Percentiles rank a stretch among this genome's conserved stretches.
Evolutionary conservation across 768 basidiomycete species (phyloP).

Genomic region (Pulveroboletus ravenelii): DNA sequence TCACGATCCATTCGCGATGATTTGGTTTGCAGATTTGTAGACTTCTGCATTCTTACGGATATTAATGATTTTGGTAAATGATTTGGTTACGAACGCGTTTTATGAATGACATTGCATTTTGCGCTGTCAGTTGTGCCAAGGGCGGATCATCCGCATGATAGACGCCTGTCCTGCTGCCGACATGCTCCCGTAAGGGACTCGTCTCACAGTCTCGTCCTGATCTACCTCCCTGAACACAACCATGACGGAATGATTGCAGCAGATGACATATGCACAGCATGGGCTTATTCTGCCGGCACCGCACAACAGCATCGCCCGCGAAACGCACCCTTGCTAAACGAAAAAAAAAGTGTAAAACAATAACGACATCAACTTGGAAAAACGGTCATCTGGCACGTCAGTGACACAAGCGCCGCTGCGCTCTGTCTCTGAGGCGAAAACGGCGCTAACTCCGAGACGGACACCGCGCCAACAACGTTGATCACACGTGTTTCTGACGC

Average conservation of each 20-base stretch:
- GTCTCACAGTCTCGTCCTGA: constrained; percentile 1
- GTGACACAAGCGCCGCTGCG: too few relatives aligned
- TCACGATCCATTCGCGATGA: constrained; percentile 13
- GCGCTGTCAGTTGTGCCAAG: neutral
- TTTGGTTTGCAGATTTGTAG: constrained; percentile 28
- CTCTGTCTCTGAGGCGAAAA: too few relatives aligned
- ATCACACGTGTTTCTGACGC: constrained; percentile 17
- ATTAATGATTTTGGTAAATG: constrained; percentile 21
- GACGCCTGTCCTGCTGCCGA: neutral
- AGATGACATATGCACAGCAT: constrained; percentile 11
- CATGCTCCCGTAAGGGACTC: neutral
- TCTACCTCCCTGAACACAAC: neutral
- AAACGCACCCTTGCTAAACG: too few relatives aligned
- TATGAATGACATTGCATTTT: constrained; percentile 22
- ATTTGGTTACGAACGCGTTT: constrained; percentile 21
- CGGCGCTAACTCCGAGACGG: neutral
- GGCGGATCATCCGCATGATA: constrained; percentile 10
- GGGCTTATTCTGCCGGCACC: neutral
- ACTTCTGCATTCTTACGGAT: constrained; percentile 26
- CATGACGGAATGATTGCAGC: neutral
- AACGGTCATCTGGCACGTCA: too few relatives aligned
- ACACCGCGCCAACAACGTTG: constrained; percentile 11
- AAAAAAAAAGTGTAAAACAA: too few relatives aligned
- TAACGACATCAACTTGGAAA: too few relatives aligned
- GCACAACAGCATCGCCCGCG: neutral